Percentiles rank a stretch among this genome's conserved stretches.
Evolutionary conservation across 768 basidiomycete genomes (phyloP).

Genomic region (Lentinula guzmanii): DNA sequence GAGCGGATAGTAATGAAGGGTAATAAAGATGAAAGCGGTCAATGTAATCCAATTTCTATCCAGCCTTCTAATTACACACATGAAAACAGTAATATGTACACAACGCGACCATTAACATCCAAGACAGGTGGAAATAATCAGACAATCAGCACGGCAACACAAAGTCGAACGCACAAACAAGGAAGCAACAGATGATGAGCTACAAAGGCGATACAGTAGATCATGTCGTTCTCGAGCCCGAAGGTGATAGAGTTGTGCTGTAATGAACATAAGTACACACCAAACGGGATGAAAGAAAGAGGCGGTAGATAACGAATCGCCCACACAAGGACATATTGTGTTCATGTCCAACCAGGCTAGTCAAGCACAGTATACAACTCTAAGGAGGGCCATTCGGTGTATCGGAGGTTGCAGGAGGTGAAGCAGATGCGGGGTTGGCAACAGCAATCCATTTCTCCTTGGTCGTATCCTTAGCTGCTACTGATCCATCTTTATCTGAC

Average conservation of each 20-base stretch:
- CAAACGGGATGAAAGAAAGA: background rate
- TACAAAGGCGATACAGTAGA: slow-evolving; percentile 1
- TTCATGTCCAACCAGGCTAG: background rate
- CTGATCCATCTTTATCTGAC: slow-evolving; percentile 33
- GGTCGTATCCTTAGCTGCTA: slow-evolving; percentile 22
- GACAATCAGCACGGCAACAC: slow-evolving; percentile 12
- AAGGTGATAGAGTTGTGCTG: background rate
- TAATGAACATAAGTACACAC: background rate
- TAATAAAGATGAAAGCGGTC: no score
- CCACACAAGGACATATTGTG: background rate
- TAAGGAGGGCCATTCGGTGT: background rate
- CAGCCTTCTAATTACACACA: background rate
- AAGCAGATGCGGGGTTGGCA: slow-evolving; percentile 31
- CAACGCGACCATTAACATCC: background rate
- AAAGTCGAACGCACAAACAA: slow-evolving; percentile 12
- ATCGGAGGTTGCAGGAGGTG: background rate
- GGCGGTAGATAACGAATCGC: background rate
- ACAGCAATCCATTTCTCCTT: slow-evolving; percentile 77
- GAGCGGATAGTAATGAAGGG: no score
- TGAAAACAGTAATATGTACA: background rate
- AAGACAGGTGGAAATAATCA: slow-evolving; percentile 11
- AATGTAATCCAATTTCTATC: background rate
- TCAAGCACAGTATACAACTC: no score
- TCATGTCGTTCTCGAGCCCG: background rate
- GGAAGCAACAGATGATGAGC: slow-evolving; percentile 8